Base-by-base conservation (phyloP, 2,329 filamentous ascomycete species). In the Arthroderma sp. region DNA sequence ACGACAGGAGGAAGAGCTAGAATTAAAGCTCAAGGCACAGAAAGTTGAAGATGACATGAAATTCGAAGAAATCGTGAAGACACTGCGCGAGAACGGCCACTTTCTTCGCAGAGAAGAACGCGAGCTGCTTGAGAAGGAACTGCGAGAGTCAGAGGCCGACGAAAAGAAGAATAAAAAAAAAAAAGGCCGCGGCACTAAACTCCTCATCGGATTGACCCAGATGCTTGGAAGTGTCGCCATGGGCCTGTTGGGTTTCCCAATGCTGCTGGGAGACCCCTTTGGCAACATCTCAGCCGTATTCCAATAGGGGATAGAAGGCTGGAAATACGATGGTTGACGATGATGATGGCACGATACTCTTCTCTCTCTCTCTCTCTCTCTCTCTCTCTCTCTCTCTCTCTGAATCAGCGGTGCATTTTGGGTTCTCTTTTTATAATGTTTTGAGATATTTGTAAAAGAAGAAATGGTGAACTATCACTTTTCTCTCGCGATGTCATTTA, bases 171-270 rank as follows among this genome's bases (percentile, higher is more conserved):
- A 36, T 7, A 29, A 42, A 34, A 43, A 43, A 34, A 43, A 43
- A 7, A 43, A 43, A 43, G 41, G 41, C 37, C 36, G 10, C 28
- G 41, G 41, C 36, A 43, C 41, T 4, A 43, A 43, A 30, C 41
- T 43, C 33, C 33, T 43, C 5, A 28, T 43, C 15, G 41, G 33
- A 11, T 15, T 43, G 22, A 34, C 41, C 36, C 41, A 43, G 10
- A 29, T 43, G 22, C 31, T 43, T 32, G 41, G 41, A n/a, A 43
- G 41, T 30, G 41, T 43, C 15, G 37, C 41, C 3, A 43, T 43
- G 41, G 41, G 41, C 9, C 29, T 43, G 29, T n/a, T 43, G n/a
- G 41, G 41, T n/a, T 43, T 43, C 27, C 41, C 41, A 10, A 43
- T 43, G 41, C 33, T 43, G 11, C 37, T 43, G 29, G 41, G 41